These are phyloP conservation scores for Stachybotrys chartarum DNA, from an alignment of 2,329 filamentous ascomycete species.

Conservation along the genomic window DNA sequence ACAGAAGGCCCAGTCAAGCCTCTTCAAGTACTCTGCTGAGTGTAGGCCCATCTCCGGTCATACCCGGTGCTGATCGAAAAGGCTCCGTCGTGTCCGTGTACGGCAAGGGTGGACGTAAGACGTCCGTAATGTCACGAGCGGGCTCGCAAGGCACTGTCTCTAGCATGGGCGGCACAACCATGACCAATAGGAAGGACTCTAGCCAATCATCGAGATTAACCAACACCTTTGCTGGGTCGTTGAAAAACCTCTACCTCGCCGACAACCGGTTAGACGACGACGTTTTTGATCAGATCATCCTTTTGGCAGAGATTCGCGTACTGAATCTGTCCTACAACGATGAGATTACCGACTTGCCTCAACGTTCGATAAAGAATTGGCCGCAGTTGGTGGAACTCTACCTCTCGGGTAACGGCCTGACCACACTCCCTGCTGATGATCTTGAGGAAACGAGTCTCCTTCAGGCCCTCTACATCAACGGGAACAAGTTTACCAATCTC, in stretches of 20 bases:
- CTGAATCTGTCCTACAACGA: constrained; percentile 95
- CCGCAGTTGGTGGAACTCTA: constrained; percentile 86
- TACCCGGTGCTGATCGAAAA: constrained; percentile 59
- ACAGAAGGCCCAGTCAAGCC: constrained; percentile 74
- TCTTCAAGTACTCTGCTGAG: constrained; percentile 65
- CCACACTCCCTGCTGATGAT: constrained; percentile 86
- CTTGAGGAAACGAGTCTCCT: constrained; percentile 83
- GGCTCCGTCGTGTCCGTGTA: constrained; percentile 77
- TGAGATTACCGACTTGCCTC: constrained; percentile 78
- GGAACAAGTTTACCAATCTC: constrained; percentile 94
- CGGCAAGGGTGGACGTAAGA: constrained; percentile 74
- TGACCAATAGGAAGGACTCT: constrained; percentile 71
- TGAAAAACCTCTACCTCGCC: constrained; percentile 79
- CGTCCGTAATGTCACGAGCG: constrained; percentile 68
- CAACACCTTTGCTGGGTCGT: constrained; percentile 80
- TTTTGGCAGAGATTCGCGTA: constrained; percentile 75
- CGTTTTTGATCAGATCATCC: constrained; percentile 83
- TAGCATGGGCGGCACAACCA: constrained; percentile 39
- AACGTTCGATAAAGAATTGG: constrained; percentile 82
- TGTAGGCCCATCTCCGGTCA: constrained; percentile 65
- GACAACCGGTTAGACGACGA: constrained; percentile 94
- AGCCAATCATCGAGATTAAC: constrained; percentile 71
- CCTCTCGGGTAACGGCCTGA: constrained; percentile 89
- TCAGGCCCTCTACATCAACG: constrained; percentile 89
- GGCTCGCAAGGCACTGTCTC: constrained; percentile 38